Evolutionary conservation across 441 rosid genomes (phyloP).

Genomic region (Adansonia rubrostipa): DNA sequence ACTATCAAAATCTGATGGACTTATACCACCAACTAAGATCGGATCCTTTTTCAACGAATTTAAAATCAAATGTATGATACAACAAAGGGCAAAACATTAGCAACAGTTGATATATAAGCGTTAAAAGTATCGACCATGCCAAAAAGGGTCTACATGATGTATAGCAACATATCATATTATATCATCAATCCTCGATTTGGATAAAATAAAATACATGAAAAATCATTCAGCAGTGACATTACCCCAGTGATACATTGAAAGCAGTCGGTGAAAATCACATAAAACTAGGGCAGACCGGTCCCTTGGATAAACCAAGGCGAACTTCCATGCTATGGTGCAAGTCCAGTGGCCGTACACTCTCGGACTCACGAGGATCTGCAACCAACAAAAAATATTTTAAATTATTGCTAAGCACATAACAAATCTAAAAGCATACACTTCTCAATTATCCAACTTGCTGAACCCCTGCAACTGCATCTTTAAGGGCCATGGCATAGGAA

Average conservation of each 20-base stretch:
- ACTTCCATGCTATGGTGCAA: slow-evolving; percentile 14
- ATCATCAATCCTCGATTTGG: not conserved
- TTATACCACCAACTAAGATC: not conserved
- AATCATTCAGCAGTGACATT: not conserved
- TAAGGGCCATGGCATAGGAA: too few species aligned
- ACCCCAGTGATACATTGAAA: not conserved
- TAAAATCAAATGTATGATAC: not conserved
- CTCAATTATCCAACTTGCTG: too few species aligned
- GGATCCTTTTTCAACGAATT: not conserved
- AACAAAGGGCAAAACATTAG: not conserved
- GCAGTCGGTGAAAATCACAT: not conserved
- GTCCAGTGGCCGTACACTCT: not conserved
- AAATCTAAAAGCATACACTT: too few species aligned
- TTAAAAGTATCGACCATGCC: too few species aligned
- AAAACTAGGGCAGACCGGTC: not conserved
- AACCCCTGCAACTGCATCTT: too few species aligned
- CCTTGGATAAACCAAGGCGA: not conserved
- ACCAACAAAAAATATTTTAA: not conserved
- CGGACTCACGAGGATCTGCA: slow-evolving; percentile 14
- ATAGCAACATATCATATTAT: not conserved
- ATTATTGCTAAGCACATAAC: not conserved
- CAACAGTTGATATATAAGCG: not conserved
- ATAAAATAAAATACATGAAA: slow-evolving; percentile 1
- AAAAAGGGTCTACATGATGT: too few species aligned
- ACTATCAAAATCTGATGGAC: not conserved